Evolutionary conservation across 352 stramenopile genomes (phyloP), one percentile per base, ranked within the genome.

Genomic region (Phytophthora crassamura): DNA sequence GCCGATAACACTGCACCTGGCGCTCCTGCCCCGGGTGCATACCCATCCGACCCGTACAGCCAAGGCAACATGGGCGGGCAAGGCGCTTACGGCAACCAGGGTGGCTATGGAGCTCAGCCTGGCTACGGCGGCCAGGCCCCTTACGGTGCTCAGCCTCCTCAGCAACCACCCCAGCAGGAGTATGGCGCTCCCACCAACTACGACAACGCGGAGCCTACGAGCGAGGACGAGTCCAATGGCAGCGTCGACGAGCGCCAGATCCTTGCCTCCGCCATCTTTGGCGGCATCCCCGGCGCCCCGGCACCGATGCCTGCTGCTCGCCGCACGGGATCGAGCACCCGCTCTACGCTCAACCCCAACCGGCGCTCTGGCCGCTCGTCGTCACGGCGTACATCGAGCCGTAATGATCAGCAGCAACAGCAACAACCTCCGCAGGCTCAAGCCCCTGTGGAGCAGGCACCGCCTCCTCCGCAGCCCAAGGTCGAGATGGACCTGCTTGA

Each of bases 241-340:
- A 69, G 54, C 25, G 75, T 92, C 2, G 80, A 95, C 41, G 87
- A 96, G 63, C 85, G 88, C 39, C 71, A 82, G 49, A 88, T 94
- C 64, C 90, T 98, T 80, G 97, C 97, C 38, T 97, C 95, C 11
- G 95, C 95, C 8, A 89, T 99, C 47, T 99, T 99, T 76, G 97
- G 97, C 36, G 97, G 97, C 28, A 97, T 99, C 45, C 88, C 84
- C 9, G 90, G 90, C 43, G 90, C 80, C 0, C 81, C 84, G 4
- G 41, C 77, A 7, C 69, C 82, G 6, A 76, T 86, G 62, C 33
- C 77, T 30, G 62, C 34, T n/a, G 71, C 67, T 39, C 79, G 82
- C 25, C 81, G 84, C 18, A 39, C 50, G 22, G 71, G 67, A 25
- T 22, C 67, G 15, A 73, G 54, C 35, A 59, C 59, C 12, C 71